phyloP scores from a whole-genome alignment of 768 basidiomycete genomes.

The Mrakia hoshinonis region DNA sequence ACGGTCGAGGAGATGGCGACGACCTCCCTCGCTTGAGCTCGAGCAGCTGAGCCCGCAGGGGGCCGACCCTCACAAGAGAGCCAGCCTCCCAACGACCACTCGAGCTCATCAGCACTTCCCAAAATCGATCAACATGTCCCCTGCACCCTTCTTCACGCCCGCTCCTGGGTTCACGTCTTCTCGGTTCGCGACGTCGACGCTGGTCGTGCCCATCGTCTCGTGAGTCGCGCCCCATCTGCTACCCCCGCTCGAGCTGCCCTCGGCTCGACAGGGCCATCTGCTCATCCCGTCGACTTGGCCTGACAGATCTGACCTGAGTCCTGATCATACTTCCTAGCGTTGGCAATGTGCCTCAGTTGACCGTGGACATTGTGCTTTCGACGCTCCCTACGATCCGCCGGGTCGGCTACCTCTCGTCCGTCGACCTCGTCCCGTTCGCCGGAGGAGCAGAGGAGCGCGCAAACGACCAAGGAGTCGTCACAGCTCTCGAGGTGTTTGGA shows the following conservation, averaged over 20 bases:
- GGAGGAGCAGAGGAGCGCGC: constrained; percentile 21
- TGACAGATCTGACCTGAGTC: too few species aligned
- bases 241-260: neutral
- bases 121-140: neutral
- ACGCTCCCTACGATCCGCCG: constrained; percentile 19
- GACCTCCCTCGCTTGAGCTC: too few species aligned
- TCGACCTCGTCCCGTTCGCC: constrained; percentile 27
- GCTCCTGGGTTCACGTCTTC: constrained; percentile 10
- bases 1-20: too few species aligned
- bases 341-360: constrained; percentile 28
- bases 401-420: constrained; percentile 17
- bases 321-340: neutral
- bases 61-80: neutral
- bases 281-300: neutral
- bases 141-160: constrained; percentile 23
- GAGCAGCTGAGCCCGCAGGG: too few species aligned
- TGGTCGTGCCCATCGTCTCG: constrained; percentile 29
- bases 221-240: neutral
- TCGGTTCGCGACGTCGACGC: constrained; percentile 3
- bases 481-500: constrained; percentile 28
- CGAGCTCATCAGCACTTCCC: neutral
- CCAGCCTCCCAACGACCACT: neutral
- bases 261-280: neutral
- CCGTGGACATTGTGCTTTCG: constrained; percentile 23
- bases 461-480: constrained; percentile 22